These are phyloP conservation scores for Pezicula radicicola DNA, from an alignment of 2,329 filamentous ascomycete species.

Conservation along the genomic window DNA sequence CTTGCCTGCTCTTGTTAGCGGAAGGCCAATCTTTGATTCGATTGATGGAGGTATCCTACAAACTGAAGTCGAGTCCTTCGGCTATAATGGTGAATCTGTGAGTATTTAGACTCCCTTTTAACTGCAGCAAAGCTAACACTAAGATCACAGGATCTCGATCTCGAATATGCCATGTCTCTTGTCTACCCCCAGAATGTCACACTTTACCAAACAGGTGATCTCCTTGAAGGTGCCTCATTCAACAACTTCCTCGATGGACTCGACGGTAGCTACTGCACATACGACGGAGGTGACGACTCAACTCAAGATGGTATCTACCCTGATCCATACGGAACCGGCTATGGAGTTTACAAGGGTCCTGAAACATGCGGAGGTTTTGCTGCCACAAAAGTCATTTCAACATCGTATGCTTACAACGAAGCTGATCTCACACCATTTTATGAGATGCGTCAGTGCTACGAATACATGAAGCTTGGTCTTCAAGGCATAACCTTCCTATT, in stretches of 20 bases:
- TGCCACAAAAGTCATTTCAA: conserved; percentile 50
- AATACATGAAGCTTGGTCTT: conserved; percentile 54
- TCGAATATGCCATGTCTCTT: conserved; percentile 43
- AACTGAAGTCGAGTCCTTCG: conserved; percentile 31
- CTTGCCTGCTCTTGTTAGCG: conserved; percentile 38
- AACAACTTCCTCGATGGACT: conserved; percentile 32
- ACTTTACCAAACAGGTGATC: conserved; percentile 41
- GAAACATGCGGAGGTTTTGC: conserved; percentile 41
- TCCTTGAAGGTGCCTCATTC: conserved; percentile 8
- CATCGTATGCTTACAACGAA: conserved; percentile 52
- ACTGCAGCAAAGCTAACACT: background rate
- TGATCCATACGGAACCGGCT: conserved; percentile 14
- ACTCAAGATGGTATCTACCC: conserved; percentile 31
- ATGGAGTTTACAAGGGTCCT: conserved; percentile 32
- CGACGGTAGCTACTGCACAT: conserved; percentile 25
- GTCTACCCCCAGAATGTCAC: conserved; percentile 47
- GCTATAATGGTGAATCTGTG: conserved; percentile 43
- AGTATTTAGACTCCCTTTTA: background rate
- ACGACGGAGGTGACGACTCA: conserved; percentile 21
- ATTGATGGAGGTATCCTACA: conserved; percentile 46
- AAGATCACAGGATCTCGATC: conserved; percentile 40
- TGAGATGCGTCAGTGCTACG: conserved; percentile 47
- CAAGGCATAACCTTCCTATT: conserved; percentile 46
- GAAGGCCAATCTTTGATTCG: conserved; percentile 40
- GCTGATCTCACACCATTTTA: conserved; percentile 44